Conservation (phyloP, 768 basidiomycete species). For the Panaeolus papilionaceus region DNA sequence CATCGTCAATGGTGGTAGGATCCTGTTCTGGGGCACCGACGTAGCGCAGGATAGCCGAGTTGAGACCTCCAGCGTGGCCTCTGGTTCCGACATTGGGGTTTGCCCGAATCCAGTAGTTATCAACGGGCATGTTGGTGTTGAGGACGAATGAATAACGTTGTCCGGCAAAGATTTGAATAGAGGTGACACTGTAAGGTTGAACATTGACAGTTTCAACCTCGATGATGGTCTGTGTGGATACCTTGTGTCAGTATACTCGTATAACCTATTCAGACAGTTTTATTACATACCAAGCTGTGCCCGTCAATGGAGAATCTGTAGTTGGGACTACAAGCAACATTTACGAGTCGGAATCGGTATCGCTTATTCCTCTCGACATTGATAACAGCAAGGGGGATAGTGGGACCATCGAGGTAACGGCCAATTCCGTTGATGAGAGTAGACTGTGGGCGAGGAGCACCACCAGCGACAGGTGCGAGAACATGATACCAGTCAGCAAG, state of each 20-base stretch:
- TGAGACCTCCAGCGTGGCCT: slow-evolving; percentile 29
- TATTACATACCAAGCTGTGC: slow-evolving; percentile 37
- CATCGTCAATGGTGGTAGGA: slow-evolving; percentile 26
- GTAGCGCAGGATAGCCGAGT: slow-evolving; percentile 54
- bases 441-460: slow-evolving; percentile 33
- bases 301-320: slow-evolving; percentile 50
- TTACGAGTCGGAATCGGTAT: slow-evolving; percentile 53
- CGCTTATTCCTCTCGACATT: slow-evolving; percentile 42
- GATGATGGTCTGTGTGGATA: slow-evolving; percentile 48
- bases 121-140: slow-evolving; percentile 48
- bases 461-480: slow-evolving; percentile 28
- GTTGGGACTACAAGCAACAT: slow-evolving; percentile 43
- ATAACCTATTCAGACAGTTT: background rate
- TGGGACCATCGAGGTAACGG: slow-evolving; percentile 45
- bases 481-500: slow-evolving; percentile 49
- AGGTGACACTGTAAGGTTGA: slow-evolving; percentile 48
- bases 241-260: background rate
- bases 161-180: slow-evolving; percentile 46
- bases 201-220: slow-evolving; percentile 56
- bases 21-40: slow-evolving; percentile 40
- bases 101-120: slow-evolving; percentile 61
- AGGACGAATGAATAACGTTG: slow-evolving; percentile 44
- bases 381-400: slow-evolving; percentile 43
- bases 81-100: slow-evolving; percentile 30
- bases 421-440: slow-evolving; percentile 53